phyloP scores from a whole-genome alignment of 345 rosid species.

The Kernera saxatilis region DNA sequence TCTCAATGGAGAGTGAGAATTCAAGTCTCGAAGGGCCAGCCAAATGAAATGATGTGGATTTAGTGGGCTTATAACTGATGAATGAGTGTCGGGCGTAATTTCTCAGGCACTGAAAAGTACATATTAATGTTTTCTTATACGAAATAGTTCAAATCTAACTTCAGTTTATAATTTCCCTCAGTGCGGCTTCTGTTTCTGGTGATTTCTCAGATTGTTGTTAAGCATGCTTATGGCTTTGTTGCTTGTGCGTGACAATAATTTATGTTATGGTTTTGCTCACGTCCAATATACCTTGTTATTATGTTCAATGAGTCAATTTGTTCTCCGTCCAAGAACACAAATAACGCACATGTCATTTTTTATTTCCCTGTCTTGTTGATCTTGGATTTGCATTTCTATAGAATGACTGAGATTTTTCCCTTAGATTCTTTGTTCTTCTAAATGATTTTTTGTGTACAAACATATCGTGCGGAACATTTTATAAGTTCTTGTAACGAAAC shows the following conservation, averaged over 20 bases:
- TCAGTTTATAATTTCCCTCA: not conserved
- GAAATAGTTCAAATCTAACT: slow-evolving; percentile 3
- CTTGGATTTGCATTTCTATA: slow-evolving; percentile 10
- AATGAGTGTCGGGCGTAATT: not conserved
- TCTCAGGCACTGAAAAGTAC: not conserved
- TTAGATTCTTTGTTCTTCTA: not conserved
- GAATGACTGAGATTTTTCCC: slow-evolving; percentile 4
- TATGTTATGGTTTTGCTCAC: slow-evolving; percentile 66
- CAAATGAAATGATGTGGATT: slow-evolving; percentile 22
- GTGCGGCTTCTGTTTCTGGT: not conserved
- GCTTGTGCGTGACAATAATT: slow-evolving; percentile 48
- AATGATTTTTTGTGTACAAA: slow-evolving; percentile 6
- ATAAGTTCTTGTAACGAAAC: not conserved
- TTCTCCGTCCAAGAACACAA: not conserved
- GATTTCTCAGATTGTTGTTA: slow-evolving; percentile 44
- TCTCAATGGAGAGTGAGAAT: slow-evolving; percentile 75
- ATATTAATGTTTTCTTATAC: not conserved
- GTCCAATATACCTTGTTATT: slow-evolving; percentile 52
- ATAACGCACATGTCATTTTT: not conserved
- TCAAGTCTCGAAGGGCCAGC: slow-evolving; percentile 43
- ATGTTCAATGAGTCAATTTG: not conserved
- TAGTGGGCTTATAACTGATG: not conserved
- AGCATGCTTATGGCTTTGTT: slow-evolving; percentile 54
- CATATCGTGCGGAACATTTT: not conserved
- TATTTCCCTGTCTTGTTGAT: not conserved